These are phyloP conservation scores for Polysphondylium violaceum DNA, from an alignment of 78 protist species.

Conservation along the genomic window DNA sequence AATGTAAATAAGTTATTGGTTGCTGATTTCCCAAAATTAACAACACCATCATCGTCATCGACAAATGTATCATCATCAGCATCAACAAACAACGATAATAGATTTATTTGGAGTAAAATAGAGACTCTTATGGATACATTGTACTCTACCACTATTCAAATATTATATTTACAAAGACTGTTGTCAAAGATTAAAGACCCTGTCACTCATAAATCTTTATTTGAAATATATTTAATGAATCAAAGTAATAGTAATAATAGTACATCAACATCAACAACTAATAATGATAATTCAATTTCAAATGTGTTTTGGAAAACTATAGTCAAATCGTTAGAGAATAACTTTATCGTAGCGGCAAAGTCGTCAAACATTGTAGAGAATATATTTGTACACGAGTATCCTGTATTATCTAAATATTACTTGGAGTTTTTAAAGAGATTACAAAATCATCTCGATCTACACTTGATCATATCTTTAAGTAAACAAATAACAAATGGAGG, in stretches of 20 bases:
- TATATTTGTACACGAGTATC: conserved; percentile 62
- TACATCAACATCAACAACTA: not conserved
- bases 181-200: conserved; percentile 77
- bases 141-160: conserved; percentile 54
- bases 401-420: conserved; percentile 57
- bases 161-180: conserved; percentile 64
- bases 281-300: conserved; percentile 22
- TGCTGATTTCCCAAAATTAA: conserved; percentile 24
- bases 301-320: conserved; percentile 43
- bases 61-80: not conserved
- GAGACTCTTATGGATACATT: conserved; percentile 50
- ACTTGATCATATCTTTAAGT: conserved; percentile 15
- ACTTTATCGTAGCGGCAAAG: conserved; percentile 40
- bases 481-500: not conserved
- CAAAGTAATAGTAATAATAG: conserved; percentile 1
- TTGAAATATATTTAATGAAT: conserved; percentile 34
- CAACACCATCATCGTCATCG: not conserved
- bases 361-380: conserved; percentile 66
- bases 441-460: conserved; percentile 65
- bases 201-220: conserved; percentile 24
- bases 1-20: conserved; percentile 63
- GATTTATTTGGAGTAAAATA: conserved; percentile 44
- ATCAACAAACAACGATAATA: not conserved
- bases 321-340: conserved; percentile 36
- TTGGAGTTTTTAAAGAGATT: conserved; percentile 58